These are phyloP conservation scores for Rutstroemia sp. DNA, from an alignment of 2,329 filamentous ascomycete genomes.

Conservation along the genomic window DNA sequence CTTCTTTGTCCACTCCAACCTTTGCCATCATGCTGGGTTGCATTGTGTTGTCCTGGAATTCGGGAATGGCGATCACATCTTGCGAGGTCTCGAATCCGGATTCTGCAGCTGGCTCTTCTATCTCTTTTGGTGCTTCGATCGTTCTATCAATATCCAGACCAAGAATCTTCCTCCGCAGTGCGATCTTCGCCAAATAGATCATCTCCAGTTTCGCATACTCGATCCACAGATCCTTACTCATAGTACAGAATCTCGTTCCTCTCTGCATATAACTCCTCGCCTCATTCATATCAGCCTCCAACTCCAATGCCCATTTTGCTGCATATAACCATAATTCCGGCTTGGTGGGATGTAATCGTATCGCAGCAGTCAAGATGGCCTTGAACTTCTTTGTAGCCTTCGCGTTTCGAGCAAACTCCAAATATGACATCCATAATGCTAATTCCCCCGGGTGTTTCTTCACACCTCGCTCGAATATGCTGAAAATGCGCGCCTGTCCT, in stretches of 20 bases:
- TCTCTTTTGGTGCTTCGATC: slow-evolving; percentile 36
- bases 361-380: slow-evolving; percentile 56
- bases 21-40: slow-evolving; percentile 39
- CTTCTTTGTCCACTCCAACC: slow-evolving; percentile 47
- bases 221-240: slow-evolving; percentile 68
- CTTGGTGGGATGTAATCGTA: slow-evolving; percentile 81
- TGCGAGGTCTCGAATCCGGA: slow-evolving; percentile 32
- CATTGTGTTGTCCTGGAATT: slow-evolving; percentile 34
- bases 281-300: slow-evolving; percentile 77
- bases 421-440: slow-evolving; percentile 82
- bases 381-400: slow-evolving; percentile 61
- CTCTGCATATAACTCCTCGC: slow-evolving; percentile 83
- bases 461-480: slow-evolving; percentile 81
- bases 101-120: slow-evolving; percentile 38
- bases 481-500: slow-evolving; percentile 77
- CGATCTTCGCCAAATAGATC: slow-evolving; percentile 80
- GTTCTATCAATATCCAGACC: slow-evolving; percentile 48
- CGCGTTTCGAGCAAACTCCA: slow-evolving; percentile 68
- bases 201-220: slow-evolving; percentile 90
- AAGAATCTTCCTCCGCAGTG: slow-evolving; percentile 61
- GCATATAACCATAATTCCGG: slow-evolving; percentile 78
- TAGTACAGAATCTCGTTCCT: slow-evolving; percentile 82
- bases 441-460: slow-evolving; percentile 76
- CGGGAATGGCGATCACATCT: slow-evolving; percentile 50
- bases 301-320: slow-evolving; percentile 70